Evolutionary conservation across 805 yeast genomes (phyloP), one percentile per base, ranked within the genome.

Genomic region (Jamesozyma hellenica): DNA sequence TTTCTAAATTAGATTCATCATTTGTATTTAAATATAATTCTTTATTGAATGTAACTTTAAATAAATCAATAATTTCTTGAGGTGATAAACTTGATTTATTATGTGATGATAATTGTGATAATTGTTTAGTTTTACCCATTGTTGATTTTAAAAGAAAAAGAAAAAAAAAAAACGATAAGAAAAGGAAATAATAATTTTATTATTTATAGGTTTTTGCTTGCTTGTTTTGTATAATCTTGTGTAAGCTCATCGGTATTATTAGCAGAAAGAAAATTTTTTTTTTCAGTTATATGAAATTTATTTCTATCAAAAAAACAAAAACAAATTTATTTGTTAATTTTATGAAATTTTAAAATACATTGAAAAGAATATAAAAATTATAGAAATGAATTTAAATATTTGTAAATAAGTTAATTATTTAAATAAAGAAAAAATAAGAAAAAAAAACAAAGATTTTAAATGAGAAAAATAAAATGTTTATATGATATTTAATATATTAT

Each of bases 31-130:
- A 36, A 33, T 58, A 59, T 19, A 59, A 39, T 37, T 57, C 61
- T 12, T 49, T 19, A 27, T 45, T 40, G 36, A 59, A 59, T 2
- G 55, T 34, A 11, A 49, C 36, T 36, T 58, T 58, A 42, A 57
- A 59, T 5, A 59, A 37, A 41, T 59, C 59, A 15, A 59, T 28
- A 5, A 56, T 35, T 19, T 59, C 56, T 42, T 58, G 62, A 5
- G 61, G 55, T 7, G 63, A 53, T 18, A 59, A 31, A 9, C 56
- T 49, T 5, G 30, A 40, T 13, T 42, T 41, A 34, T 53, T 49
- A 29, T 52, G 54, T 9, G 45, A 43, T 8, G 59, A 56, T 34
- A 59, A 15, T 29, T 36, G 38, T 4, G 28, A 18, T 4, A n/a
- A n/a, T 21, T 18, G 4, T 30, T 30, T 30, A 7, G 30, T 13